Evolutionary conservation across 805 yeast genomes (phyloP).

Genomic region (Candida boleticola): DNA sequence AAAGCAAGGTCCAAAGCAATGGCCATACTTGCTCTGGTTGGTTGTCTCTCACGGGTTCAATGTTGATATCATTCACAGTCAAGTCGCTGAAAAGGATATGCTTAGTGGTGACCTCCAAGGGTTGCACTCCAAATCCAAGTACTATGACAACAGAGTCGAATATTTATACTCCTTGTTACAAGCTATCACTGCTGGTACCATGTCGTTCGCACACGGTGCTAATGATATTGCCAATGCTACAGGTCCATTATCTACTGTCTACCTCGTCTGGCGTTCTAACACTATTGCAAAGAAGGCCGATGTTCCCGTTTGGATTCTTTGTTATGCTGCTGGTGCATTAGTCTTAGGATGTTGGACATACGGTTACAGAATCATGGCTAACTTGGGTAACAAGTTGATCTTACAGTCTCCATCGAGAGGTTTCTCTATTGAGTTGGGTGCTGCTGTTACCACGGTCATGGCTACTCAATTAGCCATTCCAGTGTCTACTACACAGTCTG

Average conservation of each 20-base stretch:
- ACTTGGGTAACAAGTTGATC: slow-evolving; percentile 71
- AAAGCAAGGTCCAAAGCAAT: slow-evolving; percentile 47
- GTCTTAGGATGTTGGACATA: slow-evolving; percentile 69
- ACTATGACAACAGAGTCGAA: slow-evolving; percentile 69
- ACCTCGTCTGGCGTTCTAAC: slow-evolving; percentile 57
- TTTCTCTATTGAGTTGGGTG: slow-evolving; percentile 72
- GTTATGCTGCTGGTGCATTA: slow-evolving; percentile 64
- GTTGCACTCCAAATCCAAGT: slow-evolving; percentile 59
- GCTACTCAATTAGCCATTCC: slow-evolving; percentile 74
- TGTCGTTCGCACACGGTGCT: slow-evolving; percentile 83
- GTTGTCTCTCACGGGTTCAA: slow-evolving; percentile 58
- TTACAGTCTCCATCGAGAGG: slow-evolving; percentile 79
- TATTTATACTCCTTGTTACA: slow-evolving; percentile 66
- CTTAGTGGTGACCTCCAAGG: slow-evolving; percentile 46
- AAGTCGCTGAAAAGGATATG: slow-evolving; percentile 35
- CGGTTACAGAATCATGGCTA: slow-evolving; percentile 69
- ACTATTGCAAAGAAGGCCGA: slow-evolving; percentile 45
- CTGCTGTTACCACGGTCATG: slow-evolving; percentile 72
- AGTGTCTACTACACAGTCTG: slow-evolving; percentile 75
- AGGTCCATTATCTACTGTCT: slow-evolving; percentile 70
- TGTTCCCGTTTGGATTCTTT: slow-evolving; percentile 71
- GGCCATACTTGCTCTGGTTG: slow-evolving; percentile 53
- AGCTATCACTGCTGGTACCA: slow-evolving; percentile 71
- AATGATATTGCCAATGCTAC: slow-evolving; percentile 78
- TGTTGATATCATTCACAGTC: slow-evolving; percentile 58